Conservation (phyloP, 179 eudicot species). For the Heliamphora pulchella region DNA sequence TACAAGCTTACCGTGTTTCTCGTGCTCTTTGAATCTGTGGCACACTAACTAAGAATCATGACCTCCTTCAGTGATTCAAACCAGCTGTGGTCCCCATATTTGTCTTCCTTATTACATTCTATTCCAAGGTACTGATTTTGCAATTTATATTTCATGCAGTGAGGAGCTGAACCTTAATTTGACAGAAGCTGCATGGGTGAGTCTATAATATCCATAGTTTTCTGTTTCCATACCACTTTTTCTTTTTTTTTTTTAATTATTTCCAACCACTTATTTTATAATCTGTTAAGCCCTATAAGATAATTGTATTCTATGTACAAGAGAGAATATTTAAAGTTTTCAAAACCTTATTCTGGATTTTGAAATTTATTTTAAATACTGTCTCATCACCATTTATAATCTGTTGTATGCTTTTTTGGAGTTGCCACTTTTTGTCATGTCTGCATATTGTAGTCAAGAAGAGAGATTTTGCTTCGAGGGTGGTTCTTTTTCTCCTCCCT, state of each 20-base stretch:
- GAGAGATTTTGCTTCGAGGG: neutral
- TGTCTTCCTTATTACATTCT: neutral
- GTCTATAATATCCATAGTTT: slow-evolving; percentile 16
- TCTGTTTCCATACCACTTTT: neutral
- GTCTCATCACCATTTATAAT: too few species aligned
- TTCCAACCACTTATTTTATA: too few species aligned
- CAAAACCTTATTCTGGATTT: too few species aligned
- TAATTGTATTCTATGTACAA: neutral
- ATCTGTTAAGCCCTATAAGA: neutral
- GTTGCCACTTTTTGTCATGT: too few species aligned
- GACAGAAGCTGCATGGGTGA: slow-evolving; percentile 96
- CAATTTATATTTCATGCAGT: slow-evolving; percentile 39
- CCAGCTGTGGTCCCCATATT: neutral
- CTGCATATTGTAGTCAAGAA: neutral
- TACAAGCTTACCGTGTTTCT: too few species aligned
- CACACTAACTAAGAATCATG: too few species aligned
- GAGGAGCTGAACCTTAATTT: slow-evolving; percentile 83
- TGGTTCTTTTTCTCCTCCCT: neutral
- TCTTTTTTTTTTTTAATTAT: neutral
- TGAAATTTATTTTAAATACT: too few species aligned
- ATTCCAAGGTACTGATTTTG: slow-evolving; percentile 16
- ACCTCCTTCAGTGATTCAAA: too few species aligned
- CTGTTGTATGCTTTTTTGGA: too few species aligned
- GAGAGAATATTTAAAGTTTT: neutral
- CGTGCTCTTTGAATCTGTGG: too few species aligned